These are phyloP conservation scores for Bothriochloa decipiens DNA, from an alignment of 176 grass and related monocot species.

Conservation along the genomic window DNA sequence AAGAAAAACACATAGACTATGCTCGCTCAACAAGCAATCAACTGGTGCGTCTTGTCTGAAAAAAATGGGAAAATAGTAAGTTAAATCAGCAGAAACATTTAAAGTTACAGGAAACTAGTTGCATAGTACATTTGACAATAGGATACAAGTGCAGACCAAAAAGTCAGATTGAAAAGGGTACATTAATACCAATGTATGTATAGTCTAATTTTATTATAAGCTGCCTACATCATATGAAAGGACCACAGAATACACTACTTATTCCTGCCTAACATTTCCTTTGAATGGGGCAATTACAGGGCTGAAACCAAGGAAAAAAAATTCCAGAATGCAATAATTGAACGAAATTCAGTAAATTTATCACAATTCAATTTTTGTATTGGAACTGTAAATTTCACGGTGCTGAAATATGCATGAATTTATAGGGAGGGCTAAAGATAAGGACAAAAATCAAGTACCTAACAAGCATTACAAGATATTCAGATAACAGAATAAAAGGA, in stretches of 20 bases:
- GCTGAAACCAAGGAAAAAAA: slow-evolving; percentile 16
- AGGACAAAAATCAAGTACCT: slow-evolving; percentile 20
- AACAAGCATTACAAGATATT: slow-evolving; percentile 23
- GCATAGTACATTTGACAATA: slow-evolving; percentile 17
- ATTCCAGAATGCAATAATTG: not conserved
- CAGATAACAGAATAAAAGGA: slow-evolving; percentile 13
- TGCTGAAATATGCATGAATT: not conserved
- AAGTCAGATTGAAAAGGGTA: slow-evolving; percentile 19
- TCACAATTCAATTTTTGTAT: not conserved
- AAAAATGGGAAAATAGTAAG: not conserved
- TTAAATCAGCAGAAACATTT: slow-evolving; percentile 14
- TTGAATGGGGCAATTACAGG: slow-evolving; percentile 15
- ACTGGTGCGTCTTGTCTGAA: not conserved
- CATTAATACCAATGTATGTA: slow-evolving; percentile 2
- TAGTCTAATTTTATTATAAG: slow-evolving; percentile 20
- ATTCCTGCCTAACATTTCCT: slow-evolving; percentile 24
- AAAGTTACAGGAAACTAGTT: slow-evolving; percentile 25
- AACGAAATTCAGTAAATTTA: not conserved
- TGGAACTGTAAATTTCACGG: not conserved
- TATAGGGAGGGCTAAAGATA: not conserved
- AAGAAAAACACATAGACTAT: slow-evolving; percentile 23
- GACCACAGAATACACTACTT: slow-evolving; percentile 3
- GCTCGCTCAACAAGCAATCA: not conserved
- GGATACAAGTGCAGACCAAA: not conserved
- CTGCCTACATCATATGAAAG: not conserved